Evolutionary conservation across 1,284 basidiomycete genomes (phyloP).

Genomic region (Cutaneotrichosporon cavernicola): DNA sequence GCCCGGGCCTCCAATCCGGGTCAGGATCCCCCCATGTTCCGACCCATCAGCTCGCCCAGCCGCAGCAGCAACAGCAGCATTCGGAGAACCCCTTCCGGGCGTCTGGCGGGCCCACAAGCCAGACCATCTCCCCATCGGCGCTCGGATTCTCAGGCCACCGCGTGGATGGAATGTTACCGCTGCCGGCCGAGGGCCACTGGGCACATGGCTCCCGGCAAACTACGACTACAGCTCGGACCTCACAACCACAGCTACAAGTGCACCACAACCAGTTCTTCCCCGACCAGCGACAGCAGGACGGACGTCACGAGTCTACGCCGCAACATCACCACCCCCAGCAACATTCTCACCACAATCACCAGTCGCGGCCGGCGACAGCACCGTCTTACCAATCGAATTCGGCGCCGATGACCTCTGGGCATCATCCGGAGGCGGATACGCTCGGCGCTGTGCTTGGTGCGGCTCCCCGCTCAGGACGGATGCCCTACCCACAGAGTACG

Average conservation of each 20-base stretch:
- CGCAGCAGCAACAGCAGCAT: background rate
- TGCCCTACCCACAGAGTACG: conserved; percentile 22
- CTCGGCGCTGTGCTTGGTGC: conserved; percentile 6
- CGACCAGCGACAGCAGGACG: conserved; percentile 10
- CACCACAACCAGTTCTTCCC: background rate
- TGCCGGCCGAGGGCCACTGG: background rate
- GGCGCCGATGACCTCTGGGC: background rate
- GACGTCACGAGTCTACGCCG: background rate
- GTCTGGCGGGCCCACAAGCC: background rate
- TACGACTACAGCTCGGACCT: background rate
- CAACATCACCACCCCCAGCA: conserved; percentile 7
- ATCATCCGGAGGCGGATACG: background rate
- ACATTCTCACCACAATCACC: background rate
- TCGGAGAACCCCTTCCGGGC: conserved; percentile 1
- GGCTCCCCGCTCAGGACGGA: background rate
- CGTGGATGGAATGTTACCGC: background rate
- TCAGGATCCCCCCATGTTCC: background rate
- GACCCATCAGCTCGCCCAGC: background rate
- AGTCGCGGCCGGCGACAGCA: conserved; percentile 1
- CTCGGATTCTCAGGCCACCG: conserved; percentile 12
- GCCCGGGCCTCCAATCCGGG: background rate
- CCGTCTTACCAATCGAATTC: background rate
- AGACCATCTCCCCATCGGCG: conserved; percentile 15
- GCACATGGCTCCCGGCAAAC: background rate
- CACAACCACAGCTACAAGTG: background rate